Evolutionary conservation across 768 basidiomycete species (phyloP), one percentile per base, ranked within the genome.

Genomic region (Leccinum disarticulatum): DNA sequence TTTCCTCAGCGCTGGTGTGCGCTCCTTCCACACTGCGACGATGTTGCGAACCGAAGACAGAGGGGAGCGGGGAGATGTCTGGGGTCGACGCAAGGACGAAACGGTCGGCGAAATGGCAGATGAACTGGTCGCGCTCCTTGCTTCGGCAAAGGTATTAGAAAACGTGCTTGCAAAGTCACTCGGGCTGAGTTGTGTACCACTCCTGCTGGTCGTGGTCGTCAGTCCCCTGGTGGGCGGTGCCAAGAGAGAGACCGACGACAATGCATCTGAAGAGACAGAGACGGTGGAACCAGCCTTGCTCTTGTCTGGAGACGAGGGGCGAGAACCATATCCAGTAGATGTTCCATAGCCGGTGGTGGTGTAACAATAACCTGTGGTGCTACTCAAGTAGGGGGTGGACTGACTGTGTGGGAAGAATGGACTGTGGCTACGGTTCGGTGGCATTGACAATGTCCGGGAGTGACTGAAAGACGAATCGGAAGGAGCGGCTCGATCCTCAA

Each of bases 11-110:
- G 79, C 77, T 0, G 80, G 87, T 0, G 87, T 87, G 19, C 87
- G 82, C 61, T 90, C 88, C 69, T 91, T 92, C 90, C 91, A 93
- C 8, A 87, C 78, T 0, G 85, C 83, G 7, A 93, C 87, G 41
- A 92, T 84, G 63, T 92, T 92, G 33, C 88, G 82, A 25, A 93
- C 87, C 4, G 87, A 89, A 1, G 85, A 79, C 28, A 90, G 76
- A 1, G 90, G 88, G 4, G 87, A 88, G 9, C 87, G 82, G 4
- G 90, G 87, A 4, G 87, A 85, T 19, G 78, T 78, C 57, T 87
- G 83, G 3, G 86, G 85, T 46, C 87, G 81, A 41, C 86, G 85
- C 17, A 90, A 74, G 11, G 83, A 75, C 0, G 87, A 74, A 25
- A 74, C 78, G 0, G 79, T 80, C 2, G 86, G 82, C 0, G 75